Conservation (phyloP, 345 rosid species). For the Dimocarpus longan region DNA sequence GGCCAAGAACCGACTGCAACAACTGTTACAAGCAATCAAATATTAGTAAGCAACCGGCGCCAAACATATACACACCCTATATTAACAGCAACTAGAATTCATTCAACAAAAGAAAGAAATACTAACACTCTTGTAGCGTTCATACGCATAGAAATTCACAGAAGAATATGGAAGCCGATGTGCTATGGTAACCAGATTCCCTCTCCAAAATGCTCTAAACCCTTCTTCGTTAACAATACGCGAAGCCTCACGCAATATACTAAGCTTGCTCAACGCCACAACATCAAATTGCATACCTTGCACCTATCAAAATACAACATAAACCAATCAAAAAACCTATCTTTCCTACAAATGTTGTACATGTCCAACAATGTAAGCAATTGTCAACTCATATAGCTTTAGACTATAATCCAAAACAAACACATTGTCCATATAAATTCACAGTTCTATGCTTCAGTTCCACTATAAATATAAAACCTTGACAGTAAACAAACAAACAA, state of each 20-base stretch:
- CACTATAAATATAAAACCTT: neutral
- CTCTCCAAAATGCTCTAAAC: constrained; percentile 94
- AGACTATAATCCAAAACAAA: neutral
- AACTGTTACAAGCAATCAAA: constrained; percentile 46
- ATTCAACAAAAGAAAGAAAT: neutral
- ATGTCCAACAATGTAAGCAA: neutral
- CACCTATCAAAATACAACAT: constrained; percentile 50
- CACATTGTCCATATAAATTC: neutral
- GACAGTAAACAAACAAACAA: neutral
- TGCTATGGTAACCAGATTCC: constrained; percentile 84
- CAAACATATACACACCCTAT: neutral
- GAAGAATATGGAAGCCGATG: constrained; percentile 94
- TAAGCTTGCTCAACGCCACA: constrained; percentile 54
- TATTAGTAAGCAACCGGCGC: neutral
- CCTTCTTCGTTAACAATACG: constrained; percentile 86
- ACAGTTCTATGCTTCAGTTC: neutral
- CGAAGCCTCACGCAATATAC: constrained; percentile 85
- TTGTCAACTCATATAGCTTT: neutral
- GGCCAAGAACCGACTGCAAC: constrained; percentile 45
- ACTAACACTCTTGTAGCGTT: constrained; percentile 69
- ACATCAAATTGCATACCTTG: constrained; percentile 97
- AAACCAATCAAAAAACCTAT: constrained; percentile 1
- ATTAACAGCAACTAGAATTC: neutral
- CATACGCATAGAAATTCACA: constrained; percentile 81
- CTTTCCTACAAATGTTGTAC: neutral